Evolutionary conservation across 331 rosid genomes (phyloP), one percentile per base, ranked within the genome.

Genomic region (Acacia concinna): DNA sequence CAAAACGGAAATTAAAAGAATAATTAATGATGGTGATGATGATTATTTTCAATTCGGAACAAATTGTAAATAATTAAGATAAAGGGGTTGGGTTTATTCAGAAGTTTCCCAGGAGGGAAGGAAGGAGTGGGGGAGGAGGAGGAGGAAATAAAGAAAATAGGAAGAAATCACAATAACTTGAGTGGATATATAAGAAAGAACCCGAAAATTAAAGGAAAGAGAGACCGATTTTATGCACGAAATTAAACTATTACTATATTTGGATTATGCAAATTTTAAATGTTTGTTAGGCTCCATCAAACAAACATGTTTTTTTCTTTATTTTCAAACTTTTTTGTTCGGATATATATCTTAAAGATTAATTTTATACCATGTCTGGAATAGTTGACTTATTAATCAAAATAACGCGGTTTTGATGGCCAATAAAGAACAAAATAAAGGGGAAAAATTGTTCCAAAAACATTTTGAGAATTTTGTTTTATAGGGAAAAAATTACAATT

Each of bases 31-130:
- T 46, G 15, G n/a, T 18, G 21, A 30, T 46, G 40, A n/a, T 10
- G 30, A 25, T 63, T 49, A 52, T 52, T 40, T 74, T 70, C 44
- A 62, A 80, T 73, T 41, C 75, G 79, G 80, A 74, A 8, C 34
- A 11, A 37, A 66, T 35, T 8, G 7, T 0, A 46, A 18, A 20
- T 23, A 47, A 80, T 73, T 23, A 38, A 64, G 13, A 35, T 20
- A 41, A 4, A 41, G 46, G 46, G 46, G 44, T 40, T 8, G 44
- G 44, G 44, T 40, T 40, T 40, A 9, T 40, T 40, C 60, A 21
- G 51, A 15, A 57, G 60, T 20, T 59, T 59, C 34, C 35, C 66
- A 60, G 63, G 0, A 8, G 37, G 77, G 51, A 66, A 44, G 56
- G 11, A 41, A 67, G 35, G 27, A 57, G n/a, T n/a, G n/a, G n/a